A percentile compares a stretch with the other conserved stretches of the same genome.
Evolutionary conservation across 2,329 filamentous ascomycete species (phyloP).

Genomic region (Pyrenochaeta sp.): DNA sequence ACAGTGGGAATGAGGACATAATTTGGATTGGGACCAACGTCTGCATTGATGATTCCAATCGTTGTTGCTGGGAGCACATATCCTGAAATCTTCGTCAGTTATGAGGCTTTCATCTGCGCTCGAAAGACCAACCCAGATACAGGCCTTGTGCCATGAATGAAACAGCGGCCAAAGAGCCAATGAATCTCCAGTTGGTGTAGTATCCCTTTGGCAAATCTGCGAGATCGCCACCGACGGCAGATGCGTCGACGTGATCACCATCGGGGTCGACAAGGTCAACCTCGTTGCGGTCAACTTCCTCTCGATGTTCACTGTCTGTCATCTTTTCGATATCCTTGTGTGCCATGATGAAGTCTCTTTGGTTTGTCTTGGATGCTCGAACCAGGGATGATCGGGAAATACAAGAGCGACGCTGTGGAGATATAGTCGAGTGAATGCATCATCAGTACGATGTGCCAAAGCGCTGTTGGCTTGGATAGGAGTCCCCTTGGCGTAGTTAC

Average conservation of each 20-base stretch:
- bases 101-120: background rate
- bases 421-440: too few species aligned
- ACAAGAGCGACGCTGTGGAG: too few species aligned
- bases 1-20: conserved; percentile 21
- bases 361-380: background rate
- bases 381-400: background rate
- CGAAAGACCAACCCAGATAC: conserved; percentile 15
- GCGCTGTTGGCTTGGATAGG: too few species aligned
- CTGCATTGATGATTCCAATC: conserved; percentile 3
- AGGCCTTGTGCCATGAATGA: conserved; percentile 24
- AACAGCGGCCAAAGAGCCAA: conserved; percentile 20
- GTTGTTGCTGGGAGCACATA: background rate
- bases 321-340: conserved; percentile 7
- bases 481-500: too few species aligned
- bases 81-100: conserved; percentile 1
- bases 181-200: conserved; percentile 23
- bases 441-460: too few species aligned
- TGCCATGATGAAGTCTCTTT: background rate
- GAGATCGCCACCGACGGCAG: conserved; percentile 16
- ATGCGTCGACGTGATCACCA: background rate
- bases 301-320: background rate
- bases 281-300: conserved; percentile 1
- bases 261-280: background rate
- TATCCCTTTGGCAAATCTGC: conserved; percentile 21
- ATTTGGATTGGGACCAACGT: conserved; percentile 22